A percentile compares a stretch with the other conserved stretches of the same genome.
These are phyloP conservation scores for Xylaria castorea DNA, from an alignment of 495 filamentous ascomycete genomes.

Conservation along the genomic window DNA sequence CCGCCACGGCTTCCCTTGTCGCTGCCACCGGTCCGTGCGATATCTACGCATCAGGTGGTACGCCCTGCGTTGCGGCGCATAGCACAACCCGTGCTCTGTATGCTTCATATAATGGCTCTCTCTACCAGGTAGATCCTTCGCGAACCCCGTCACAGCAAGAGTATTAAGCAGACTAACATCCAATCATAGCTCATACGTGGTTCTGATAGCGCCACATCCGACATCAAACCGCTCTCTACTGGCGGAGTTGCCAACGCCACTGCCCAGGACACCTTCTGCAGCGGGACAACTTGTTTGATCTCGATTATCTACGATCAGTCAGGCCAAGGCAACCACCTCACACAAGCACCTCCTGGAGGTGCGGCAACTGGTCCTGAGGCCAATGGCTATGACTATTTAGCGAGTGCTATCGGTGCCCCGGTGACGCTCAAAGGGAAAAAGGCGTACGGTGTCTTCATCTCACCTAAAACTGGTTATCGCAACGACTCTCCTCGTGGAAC, in stretches of 20 bases:
- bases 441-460: conserved; percentile 63
- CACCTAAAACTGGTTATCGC: conserved; percentile 61
- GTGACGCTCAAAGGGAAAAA: conserved; percentile 63
- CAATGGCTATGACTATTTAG: conserved; percentile 60
- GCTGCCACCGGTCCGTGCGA: conserved; percentile 59
- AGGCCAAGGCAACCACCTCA: conserved; percentile 62
- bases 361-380: conserved; percentile 53
- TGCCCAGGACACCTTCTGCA: conserved; percentile 63
- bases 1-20: conserved; percentile 49
- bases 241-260: conserved; percentile 61
- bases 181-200: conserved; percentile 35
- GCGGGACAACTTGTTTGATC: conserved; percentile 62
- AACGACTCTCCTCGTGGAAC: conserved; percentile 56
- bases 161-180: background rate
- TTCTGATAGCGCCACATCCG: conserved; percentile 55
- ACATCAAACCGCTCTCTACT: conserved; percentile 54
- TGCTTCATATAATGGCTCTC: conserved; percentile 52
- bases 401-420: conserved; percentile 60
- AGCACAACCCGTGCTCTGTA: conserved; percentile 45
- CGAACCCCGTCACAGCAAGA: background rate
- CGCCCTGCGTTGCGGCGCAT: conserved; percentile 18
- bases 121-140: conserved; percentile 56
- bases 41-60: conserved; percentile 47
- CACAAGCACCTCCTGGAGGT: conserved; percentile 59
- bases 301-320: conserved; percentile 66